A percentile compares a stretch with the other conserved stretches of the same genome.
Evolutionary conservation across 2,329 filamentous ascomycete genomes (phyloP).

Genomic region (Hysterium pulicare): DNA sequence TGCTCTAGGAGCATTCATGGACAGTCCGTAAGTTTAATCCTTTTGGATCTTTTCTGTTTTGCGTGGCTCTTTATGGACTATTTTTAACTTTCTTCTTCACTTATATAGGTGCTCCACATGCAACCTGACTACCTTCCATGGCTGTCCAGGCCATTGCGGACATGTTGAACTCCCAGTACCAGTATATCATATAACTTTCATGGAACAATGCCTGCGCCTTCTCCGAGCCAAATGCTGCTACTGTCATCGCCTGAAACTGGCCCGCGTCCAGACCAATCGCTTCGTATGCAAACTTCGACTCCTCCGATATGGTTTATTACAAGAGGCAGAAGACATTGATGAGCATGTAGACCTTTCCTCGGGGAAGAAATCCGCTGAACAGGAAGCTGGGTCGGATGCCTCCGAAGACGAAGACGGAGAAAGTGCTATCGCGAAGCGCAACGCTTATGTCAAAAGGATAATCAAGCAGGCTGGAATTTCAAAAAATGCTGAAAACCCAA

Average conservation of each 20-base stretch:
- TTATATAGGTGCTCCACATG: slow-evolving; percentile 79
- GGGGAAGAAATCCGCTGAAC: slow-evolving; percentile 32
- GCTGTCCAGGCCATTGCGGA: slow-evolving; percentile 88
- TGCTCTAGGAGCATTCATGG: slow-evolving; percentile 84
- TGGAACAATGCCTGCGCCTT: slow-evolving; percentile 84
- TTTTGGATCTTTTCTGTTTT: neutral
- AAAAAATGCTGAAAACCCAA: slow-evolving; percentile 44
- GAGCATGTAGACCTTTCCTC: slow-evolving; percentile 42
- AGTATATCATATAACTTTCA: slow-evolving; percentile 94
- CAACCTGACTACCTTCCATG: slow-evolving; percentile 68
- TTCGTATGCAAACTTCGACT: slow-evolving; percentile 82
- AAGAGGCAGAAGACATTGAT: slow-evolving; percentile 57
- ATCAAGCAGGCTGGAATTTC: slow-evolving; percentile 58
- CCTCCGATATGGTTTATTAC: slow-evolving; percentile 76
- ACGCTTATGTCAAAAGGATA: slow-evolving; percentile 68
- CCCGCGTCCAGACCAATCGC: slow-evolving; percentile 71
- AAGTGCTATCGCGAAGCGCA: slow-evolving; percentile 55
- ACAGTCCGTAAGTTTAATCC: slow-evolving; percentile 64
- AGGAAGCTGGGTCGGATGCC: slow-evolving; percentile 56
- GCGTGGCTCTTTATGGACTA: neutral
- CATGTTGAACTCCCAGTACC: slow-evolving; percentile 93
- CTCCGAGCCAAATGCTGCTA: slow-evolving; percentile 86
- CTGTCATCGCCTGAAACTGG: slow-evolving; percentile 80
- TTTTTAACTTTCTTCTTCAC: slow-evolving; percentile 4
- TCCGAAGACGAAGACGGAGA: slow-evolving; percentile 56